Conservation (phyloP, 2,329 filamentous ascomycete genomes). For the Akanthomyces lecanii region DNA sequence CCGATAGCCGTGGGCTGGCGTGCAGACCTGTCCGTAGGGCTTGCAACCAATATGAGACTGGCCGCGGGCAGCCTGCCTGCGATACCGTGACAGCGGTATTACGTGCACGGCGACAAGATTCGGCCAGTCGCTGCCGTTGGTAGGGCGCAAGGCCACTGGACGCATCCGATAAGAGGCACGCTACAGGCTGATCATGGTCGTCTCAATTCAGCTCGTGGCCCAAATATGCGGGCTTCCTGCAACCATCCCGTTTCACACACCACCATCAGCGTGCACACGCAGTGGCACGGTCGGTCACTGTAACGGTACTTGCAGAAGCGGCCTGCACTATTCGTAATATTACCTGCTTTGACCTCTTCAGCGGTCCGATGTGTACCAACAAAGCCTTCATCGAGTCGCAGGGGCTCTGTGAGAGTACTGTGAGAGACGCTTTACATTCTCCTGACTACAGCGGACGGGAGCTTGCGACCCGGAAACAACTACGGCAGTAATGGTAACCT, state of each 20-base stretch:
- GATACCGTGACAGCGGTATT: neutral
- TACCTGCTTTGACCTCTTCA: neutral
- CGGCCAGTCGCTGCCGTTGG: neutral
- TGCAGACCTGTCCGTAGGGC: neutral
- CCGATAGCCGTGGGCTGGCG: conserved; percentile 9
- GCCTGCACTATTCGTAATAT: conserved; percentile 7
- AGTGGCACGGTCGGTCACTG: neutral
- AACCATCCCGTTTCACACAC: neutral
- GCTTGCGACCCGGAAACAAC: too few species aligned
- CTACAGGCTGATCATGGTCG: neutral
- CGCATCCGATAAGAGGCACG: neutral
- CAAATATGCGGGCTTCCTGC: neutral
- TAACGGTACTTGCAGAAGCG: neutral
- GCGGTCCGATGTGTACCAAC: neutral
- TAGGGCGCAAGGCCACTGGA: neutral
- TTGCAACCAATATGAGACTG: neutral
- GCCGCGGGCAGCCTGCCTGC: neutral
- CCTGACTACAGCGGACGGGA: too few species aligned
- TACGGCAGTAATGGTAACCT: neutral
- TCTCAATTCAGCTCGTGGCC: neutral
- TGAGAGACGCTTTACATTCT: too few species aligned
- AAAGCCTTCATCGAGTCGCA: neutral
- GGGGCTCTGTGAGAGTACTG: neutral
- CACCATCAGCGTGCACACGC: neutral
- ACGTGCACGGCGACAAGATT: neutral